Percentiles rank a stretch among this genome's conserved stretches.
These are phyloP conservation scores for Herpotrichia juniperi DNA, from an alignment of 2,329 filamentous ascomycete species.

Conservation along the genomic window DNA sequence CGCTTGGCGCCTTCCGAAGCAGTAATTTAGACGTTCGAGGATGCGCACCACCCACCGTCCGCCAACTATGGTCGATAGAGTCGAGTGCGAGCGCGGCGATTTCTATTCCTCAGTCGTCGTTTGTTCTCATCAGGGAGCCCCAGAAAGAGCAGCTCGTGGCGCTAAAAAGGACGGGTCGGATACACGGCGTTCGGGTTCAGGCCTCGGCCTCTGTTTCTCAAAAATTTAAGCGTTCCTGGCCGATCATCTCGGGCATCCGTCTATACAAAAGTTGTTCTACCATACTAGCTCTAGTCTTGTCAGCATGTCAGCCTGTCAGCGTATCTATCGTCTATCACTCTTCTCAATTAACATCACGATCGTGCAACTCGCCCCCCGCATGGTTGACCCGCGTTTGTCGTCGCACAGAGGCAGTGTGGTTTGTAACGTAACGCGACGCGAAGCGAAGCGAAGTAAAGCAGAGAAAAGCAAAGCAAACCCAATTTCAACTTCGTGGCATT, in stretches of 20 bases:
- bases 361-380: background rate
- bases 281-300: slow-evolving; percentile 8
- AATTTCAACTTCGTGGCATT: slow-evolving; percentile 20
- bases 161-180: slow-evolving; percentile 37
- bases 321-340: background rate
- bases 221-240: slow-evolving; percentile 35
- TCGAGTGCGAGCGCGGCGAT: slow-evolving; percentile 7
- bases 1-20: slow-evolving; percentile 30
- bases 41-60: slow-evolving; percentile 31
- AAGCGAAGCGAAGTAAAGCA: slow-evolving; percentile 26
- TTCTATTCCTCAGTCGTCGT: slow-evolving; percentile 1
- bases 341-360: background rate
- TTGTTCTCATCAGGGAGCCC: background rate
- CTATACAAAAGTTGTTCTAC: slow-evolving; percentile 41
- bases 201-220: background rate
- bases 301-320: slow-evolving; percentile 3
- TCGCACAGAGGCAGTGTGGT: background rate
- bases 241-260: slow-evolving; percentile 31
- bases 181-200: slow-evolving; percentile 35
- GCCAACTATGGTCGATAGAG: slow-evolving; percentile 25
- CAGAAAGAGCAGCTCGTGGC: slow-evolving; percentile 24
- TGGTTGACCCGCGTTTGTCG: background rate
- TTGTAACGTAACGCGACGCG: background rate
- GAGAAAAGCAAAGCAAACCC: slow-evolving; percentile 23
- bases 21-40: slow-evolving; percentile 45